Evolutionary conservation across 345 rosid species (phyloP).

Genomic region (Corymbia maculata): DNA sequence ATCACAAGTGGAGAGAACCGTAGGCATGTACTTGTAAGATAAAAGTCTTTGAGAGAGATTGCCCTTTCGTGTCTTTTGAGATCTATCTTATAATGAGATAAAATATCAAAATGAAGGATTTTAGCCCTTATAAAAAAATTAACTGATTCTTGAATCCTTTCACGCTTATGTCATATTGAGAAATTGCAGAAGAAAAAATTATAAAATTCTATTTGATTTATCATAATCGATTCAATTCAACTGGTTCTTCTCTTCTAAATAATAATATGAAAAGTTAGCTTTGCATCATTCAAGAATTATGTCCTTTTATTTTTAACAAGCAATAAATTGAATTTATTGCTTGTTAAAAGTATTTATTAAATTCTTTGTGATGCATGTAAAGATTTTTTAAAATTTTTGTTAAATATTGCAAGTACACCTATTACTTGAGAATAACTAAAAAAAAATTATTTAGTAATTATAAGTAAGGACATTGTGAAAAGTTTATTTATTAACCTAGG

Average conservation of each 20-base stretch:
- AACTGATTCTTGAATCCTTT: background rate
- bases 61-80: rapidly evolving
- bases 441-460: background rate
- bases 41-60: background rate
- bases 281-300: background rate
- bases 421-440: background rate
- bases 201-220: background rate
- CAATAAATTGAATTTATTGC: no score
- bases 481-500: background rate
- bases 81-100: background rate
- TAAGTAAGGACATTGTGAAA: background rate
- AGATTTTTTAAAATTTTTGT: background rate
- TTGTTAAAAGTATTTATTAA: no score
- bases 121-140: background rate
- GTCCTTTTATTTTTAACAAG: background rate
- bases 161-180: rapidly evolving
- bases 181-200: background rate
- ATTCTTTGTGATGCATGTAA: background rate
- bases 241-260: background rate
- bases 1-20: background rate
- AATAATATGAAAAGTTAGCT: background rate
- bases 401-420: background rate
- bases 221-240: no score
- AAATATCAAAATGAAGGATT: background rate
- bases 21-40: background rate